These are phyloP conservation scores for Torulaspora maleeae DNA, from an alignment of 805 yeast genomes.

Conservation along the genomic window DNA sequence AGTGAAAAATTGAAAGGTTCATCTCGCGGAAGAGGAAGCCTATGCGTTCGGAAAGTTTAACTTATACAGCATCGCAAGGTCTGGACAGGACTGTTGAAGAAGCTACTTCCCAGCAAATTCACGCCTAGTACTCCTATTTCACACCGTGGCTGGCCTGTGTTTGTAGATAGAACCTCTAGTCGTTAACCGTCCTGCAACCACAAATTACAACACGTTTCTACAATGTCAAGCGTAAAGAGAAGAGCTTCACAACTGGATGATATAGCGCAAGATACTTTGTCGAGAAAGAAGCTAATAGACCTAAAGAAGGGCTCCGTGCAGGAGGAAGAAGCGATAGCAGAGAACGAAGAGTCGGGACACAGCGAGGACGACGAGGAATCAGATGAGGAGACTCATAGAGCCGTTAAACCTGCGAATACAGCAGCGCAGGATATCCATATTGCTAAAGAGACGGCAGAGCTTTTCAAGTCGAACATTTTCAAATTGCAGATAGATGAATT, in stretches of 20 bases:
- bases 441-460: conserved; percentile 89
- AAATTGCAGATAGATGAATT: conserved; percentile 92
- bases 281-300: conserved; percentile 14
- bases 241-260: conserved; percentile 21
- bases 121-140: not conserved
- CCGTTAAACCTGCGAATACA: conserved; percentile 10
- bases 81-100: not conserved
- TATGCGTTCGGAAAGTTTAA: not conserved
- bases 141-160: not conserved
- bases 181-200: not conserved
- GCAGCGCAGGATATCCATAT: conserved; percentile 78
- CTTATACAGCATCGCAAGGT: not conserved
- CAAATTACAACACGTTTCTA: not conserved
- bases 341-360: conserved; percentile 15
- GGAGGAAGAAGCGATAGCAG: conserved; percentile 13
- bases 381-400: conserved; percentile 4
- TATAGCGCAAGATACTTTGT: conserved; percentile 3
- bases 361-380: conserved; percentile 16
- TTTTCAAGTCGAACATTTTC: conserved; percentile 92
- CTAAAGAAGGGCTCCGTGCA: conserved; percentile 24
- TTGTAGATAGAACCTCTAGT: not conserved
- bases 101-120: not conserved
- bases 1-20: conserved; percentile 13
- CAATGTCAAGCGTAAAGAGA: conserved; percentile 21
- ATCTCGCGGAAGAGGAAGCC: conserved; percentile 1